phyloP scores from a whole-genome alignment of 2,329 filamentous ascomycete genomes.

The Apiospora rasikravindrae region DNA sequence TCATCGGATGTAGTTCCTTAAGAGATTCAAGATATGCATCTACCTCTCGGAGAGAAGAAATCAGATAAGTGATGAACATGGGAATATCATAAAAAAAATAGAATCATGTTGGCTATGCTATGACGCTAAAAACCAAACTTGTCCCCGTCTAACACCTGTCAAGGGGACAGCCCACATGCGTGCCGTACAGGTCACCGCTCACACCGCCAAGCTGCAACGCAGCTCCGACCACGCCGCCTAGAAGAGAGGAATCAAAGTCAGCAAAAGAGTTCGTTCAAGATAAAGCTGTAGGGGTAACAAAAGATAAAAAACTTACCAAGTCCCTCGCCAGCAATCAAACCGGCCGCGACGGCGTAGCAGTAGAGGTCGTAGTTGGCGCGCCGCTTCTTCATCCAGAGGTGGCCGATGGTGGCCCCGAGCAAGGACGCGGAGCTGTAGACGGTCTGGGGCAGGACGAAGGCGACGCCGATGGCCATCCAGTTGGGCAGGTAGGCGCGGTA shows the following conservation, averaged over 20 bases:
- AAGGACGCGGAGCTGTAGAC: conserved; percentile 63
- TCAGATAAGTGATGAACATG: neutral
- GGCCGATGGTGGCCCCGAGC: conserved; percentile 60
- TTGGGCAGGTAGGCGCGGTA: conserved; percentile 63
- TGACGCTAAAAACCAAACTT: neutral
- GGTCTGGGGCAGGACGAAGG: conserved; percentile 62
- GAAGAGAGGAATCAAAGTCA: conserved; percentile 33
- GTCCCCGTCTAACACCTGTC: neutral
- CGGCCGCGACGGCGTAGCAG: conserved; percentile 63
- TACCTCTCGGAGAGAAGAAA: neutral
- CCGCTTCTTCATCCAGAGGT: conserved; percentile 59
- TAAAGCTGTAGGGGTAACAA: neutral
- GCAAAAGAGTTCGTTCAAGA: neutral
- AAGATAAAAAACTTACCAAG: conserved; percentile 27
- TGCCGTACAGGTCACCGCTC: conserved; percentile 5
- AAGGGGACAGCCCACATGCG: neutral
- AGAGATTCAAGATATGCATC: neutral
- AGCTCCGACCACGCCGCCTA: conserved; percentile 63
- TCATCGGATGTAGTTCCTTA: neutral
- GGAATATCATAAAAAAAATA: neutral
- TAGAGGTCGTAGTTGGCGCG: conserved; percentile 60
- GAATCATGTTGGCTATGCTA: neutral
- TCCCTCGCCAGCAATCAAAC: conserved; percentile 67
- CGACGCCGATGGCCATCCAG: conserved; percentile 63
- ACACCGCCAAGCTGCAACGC: conserved; percentile 15